phyloP scores from a whole-genome alignment of 2,329 filamentous ascomycete species.

The Fusarium sp. region DNA sequence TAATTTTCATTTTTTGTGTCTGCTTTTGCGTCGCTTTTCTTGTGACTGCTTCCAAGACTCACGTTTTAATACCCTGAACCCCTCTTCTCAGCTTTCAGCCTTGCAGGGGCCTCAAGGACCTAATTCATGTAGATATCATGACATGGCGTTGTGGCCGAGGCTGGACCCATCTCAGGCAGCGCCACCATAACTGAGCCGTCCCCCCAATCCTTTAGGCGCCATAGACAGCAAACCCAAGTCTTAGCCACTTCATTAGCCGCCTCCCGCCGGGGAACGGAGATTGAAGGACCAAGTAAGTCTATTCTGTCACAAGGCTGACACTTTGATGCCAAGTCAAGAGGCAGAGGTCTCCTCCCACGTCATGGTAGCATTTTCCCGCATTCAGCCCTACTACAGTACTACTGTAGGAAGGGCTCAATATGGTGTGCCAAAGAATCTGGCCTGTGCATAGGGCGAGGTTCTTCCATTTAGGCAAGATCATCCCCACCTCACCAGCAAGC shows the following conservation, averaged over 20 bases:
- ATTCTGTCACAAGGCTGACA: background rate
- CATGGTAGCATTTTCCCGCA: background rate
- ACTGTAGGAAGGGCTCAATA: background rate
- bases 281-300: accelerated
- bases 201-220: background rate
- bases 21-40: background rate
- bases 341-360: background rate
- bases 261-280: background rate
- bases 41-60: background rate
- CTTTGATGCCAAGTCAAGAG: background rate
- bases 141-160: background rate
- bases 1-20: background rate
- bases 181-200: background rate
- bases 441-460: background rate
- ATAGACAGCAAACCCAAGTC: background rate
- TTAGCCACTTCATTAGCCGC: background rate
- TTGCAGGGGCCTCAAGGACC: background rate
- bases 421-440: background rate
- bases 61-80: background rate
- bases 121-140: background rate
- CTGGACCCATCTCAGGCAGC: background rate
- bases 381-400: background rate
- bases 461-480: background rate
- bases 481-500: background rate
- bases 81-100: background rate